phyloP scores from a whole-genome alignment of 1,284 basidiomycete genomes.

The Polyporus tsugae region DNA sequence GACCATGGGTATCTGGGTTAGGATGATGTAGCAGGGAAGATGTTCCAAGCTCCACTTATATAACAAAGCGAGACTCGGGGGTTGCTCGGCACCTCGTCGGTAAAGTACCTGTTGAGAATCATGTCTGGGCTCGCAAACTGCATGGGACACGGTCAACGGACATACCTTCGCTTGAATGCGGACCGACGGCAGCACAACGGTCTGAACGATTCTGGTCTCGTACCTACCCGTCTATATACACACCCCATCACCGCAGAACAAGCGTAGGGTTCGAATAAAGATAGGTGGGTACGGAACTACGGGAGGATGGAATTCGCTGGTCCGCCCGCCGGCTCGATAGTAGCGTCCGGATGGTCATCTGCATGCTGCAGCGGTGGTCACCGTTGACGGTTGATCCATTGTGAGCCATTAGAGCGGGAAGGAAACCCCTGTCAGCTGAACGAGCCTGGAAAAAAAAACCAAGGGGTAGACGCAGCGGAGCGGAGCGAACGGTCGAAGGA shows the following conservation, averaged over 20 bases:
- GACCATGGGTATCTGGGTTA: conserved; percentile 9
- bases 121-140: neutral
- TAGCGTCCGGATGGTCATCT: neutral
- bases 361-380: neutral
- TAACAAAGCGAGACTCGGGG: neutral
- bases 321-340: neutral
- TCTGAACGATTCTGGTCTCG: neutral
- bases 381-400: neutral
- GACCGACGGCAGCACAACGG: conserved; percentile 16
- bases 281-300: too few relatives aligned
- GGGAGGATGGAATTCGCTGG: neutral
- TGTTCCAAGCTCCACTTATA: neutral
- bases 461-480: neutral
- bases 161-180: conserved; percentile 9
- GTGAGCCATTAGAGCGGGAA: neutral
- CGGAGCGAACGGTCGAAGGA: neutral
- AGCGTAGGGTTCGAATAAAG: neutral
- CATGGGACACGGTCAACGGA: conserved; percentile 5
- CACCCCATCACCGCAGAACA: neutral
- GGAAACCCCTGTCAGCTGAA: neutral
- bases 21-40: neutral
- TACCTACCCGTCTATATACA: neutral
- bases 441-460: neutral
- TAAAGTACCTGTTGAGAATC: conserved; percentile 1
- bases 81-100: conserved; percentile 27